Percentiles rank a stretch among this genome's conserved stretches.
Evolutionary conservation across 169 alveolate genomes (phyloP).

Genomic region (Eimeria praecox): DNA sequence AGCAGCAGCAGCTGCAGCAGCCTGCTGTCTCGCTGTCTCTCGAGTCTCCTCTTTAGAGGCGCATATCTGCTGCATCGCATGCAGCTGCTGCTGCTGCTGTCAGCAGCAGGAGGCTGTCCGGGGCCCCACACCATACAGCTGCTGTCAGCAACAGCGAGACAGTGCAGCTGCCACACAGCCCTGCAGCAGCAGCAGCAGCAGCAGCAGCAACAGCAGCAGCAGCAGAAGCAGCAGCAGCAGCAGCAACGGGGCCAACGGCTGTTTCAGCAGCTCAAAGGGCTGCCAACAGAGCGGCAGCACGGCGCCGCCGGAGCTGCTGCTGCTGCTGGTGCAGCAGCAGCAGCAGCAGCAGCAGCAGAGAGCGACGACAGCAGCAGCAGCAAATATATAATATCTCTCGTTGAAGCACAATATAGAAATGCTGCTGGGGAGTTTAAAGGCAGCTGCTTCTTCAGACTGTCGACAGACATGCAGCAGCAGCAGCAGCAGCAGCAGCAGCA

Average conservation of each 20-base stretch:
- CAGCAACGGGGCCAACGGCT: background rate
- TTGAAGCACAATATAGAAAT: background rate
- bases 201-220: conserved; percentile 10
- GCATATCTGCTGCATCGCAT: background rate
- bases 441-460: conserved; percentile 7
- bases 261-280: background rate
- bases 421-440: conserved; percentile 15
- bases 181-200: conserved; percentile 48
- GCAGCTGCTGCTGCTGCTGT: conserved; percentile 7
- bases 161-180: background rate
- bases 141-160: conserved; percentile 16
- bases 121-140: conserved; percentile 7
- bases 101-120: conserved; percentile 34
- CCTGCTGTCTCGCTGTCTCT: background rate
- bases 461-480: background rate
- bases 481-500: conserved; percentile 25
- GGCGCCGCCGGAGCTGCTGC: background rate
- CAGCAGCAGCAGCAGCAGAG: conserved; percentile 42
- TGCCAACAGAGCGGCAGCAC: background rate
- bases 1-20: conserved; percentile 43
- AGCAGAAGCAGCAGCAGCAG: background rate
- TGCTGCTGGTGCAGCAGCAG: background rate
- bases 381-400: background rate
- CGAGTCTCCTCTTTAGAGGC: background rate
- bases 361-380: conserved; percentile 18